These are phyloP conservation scores for Porphyrellus cyaneotinctus DNA, from an alignment of 768 basidiomycete genomes.

Conservation along the genomic window DNA sequence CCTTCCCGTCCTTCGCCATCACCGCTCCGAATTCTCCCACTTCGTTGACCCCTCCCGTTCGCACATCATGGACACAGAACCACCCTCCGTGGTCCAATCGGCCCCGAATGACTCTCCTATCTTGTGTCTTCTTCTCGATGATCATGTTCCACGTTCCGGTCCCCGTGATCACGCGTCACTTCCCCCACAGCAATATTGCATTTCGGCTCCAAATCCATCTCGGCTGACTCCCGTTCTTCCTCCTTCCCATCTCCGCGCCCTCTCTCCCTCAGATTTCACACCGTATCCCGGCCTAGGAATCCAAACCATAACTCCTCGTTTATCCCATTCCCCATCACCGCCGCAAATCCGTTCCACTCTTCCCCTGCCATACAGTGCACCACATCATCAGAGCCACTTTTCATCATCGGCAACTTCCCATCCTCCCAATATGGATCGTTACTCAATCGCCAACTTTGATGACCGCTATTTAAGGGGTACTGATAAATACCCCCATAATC, in stretches of 20 bases:
- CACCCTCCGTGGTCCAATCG: conserved; percentile 30
- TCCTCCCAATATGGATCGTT: conserved; percentile 39
- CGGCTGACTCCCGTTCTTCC: conserved; percentile 18
- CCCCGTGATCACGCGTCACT: conserved; percentile 29
- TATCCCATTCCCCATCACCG: conserved; percentile 44
- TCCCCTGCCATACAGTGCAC: conserved; percentile 40
- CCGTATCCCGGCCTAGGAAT: not conserved
- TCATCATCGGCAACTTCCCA: conserved; percentile 39
- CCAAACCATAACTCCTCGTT: conserved; percentile 5
- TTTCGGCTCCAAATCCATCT: conserved; percentile 15
- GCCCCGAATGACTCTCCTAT: conserved; percentile 33
- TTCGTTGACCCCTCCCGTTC: conserved; percentile 22
- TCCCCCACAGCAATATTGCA: conserved; percentile 12
- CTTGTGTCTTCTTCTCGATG: conserved; percentile 28
- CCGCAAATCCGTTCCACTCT: conserved; percentile 38
- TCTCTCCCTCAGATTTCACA: conserved; percentile 5
- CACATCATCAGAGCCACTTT: conserved; percentile 44
- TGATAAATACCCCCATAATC: conserved; percentile 35
- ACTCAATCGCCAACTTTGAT: conserved; percentile 34
- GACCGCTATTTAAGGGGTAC: conserved; percentile 40
- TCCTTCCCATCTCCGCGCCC: conserved; percentile 14
- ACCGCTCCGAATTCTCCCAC: conserved; percentile 23
- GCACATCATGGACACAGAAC: conserved; percentile 37
- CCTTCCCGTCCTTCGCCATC: conserved; percentile 5
- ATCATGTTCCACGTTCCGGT: conserved; percentile 32